phyloP scores from a whole-genome alignment of 768 basidiomycete genomes.

The Serpula lacrymans region DNA sequence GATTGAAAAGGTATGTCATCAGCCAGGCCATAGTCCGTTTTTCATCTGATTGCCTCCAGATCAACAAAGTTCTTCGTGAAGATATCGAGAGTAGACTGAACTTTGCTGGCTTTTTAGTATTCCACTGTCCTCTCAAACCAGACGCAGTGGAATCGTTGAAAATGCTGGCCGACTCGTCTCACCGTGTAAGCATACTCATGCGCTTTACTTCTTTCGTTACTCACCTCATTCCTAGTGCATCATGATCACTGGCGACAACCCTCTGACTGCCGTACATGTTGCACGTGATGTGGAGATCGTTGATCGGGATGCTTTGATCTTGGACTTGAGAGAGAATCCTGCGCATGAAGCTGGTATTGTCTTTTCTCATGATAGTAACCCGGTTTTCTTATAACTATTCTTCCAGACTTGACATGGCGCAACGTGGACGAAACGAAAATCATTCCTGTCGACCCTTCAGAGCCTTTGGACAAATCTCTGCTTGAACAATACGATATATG shows the following conservation, averaged over 20 bases:
- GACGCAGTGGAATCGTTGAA: constrained; percentile 90
- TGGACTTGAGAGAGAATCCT: constrained; percentile 85
- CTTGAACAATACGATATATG: constrained; percentile 94
- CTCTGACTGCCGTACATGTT: constrained; percentile 93
- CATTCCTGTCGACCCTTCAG: constrained; percentile 78
- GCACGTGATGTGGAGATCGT: constrained; percentile 96
- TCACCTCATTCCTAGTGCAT: constrained; percentile 61
- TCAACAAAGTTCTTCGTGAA: constrained; percentile 84
- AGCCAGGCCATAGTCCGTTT: background rate
- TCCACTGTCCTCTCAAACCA: constrained; percentile 95
- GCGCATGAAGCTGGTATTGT: constrained; percentile 62
- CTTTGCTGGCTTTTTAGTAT: constrained; percentile 97
- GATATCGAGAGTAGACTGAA: constrained; percentile 71
- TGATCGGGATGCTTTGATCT: constrained; percentile 89
- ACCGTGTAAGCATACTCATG: constrained; percentile 63
- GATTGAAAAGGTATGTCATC: constrained; percentile 63
- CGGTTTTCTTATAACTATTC: background rate
- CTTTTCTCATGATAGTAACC: background rate
- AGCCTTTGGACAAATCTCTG: constrained; percentile 74
- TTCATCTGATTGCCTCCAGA: constrained; percentile 39
- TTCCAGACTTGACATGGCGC: constrained; percentile 82
- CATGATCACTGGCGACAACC: constrained; percentile 99
- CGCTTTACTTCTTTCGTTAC: background rate
- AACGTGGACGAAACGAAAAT: constrained; percentile 90
- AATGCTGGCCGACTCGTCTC: constrained; percentile 95